Base-by-base conservation (phyloP, 306 rosid species). In the Lathyrus sativus region DNA sequence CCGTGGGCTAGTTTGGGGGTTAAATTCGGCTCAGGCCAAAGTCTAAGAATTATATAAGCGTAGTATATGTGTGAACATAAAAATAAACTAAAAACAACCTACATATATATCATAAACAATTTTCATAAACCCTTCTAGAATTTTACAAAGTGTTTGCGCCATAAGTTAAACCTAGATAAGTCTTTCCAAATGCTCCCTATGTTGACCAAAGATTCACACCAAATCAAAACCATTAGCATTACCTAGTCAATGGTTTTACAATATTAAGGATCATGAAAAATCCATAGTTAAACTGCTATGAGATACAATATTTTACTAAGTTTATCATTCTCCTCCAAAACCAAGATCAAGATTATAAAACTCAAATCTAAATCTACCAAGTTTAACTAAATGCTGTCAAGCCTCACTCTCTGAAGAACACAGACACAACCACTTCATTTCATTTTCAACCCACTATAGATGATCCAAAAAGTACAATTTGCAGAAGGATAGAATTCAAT, bases 361-460 rank as follows among this genome's bases (percentile, higher is more conserved):
- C 24, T 55, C 17, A 55, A 55, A 15, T 26, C 38, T 55, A 55
- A 54, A 54, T 53, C 44, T 54, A 45, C 57, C 19, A 18, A 56
- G 19, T 44, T 55, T 65, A 64, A 70, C 39, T 79, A 33, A 38
- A 15, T n/a, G 62, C 51, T 39, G 64, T 41, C 68, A 62, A 13
- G 35, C 55, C 60, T 61, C 68, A 51, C 63, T 37, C 50, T 55
- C 29, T 68, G 24, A 64, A 37, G 48, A 12, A 44, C 9, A 35
- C 39, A 35, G 39, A 7, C 41, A 2, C 51, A 57, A 19, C 62
- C 48, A 28, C 61, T 41, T 67, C 51, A 72, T 62, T 63, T 26
- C 70, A 67, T 41, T 60, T 68, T 57, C 67, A 76, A 62, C 73
- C 69, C 38, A 65, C 7, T 75, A 67, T 61, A 33, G 68, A 67